Conservation (phyloP, 106 monocot species). For the Allium fistulosum region DNA sequence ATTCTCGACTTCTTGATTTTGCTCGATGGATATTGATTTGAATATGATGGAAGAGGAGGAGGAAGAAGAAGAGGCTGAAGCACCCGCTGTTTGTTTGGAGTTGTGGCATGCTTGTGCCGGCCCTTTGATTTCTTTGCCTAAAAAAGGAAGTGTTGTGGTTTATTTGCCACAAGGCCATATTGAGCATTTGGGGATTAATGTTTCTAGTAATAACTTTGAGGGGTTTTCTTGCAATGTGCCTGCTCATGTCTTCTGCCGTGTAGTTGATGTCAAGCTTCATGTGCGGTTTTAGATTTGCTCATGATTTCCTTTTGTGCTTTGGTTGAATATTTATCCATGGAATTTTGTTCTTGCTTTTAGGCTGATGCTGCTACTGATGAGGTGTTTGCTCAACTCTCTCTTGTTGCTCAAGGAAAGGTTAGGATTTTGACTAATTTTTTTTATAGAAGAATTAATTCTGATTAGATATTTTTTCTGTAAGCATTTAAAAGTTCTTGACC, state of each 20-base stretch:
- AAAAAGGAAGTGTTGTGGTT: constrained; percentile 71
- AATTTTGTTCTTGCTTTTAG: constrained; percentile 26
- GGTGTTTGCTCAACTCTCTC: constrained; percentile 69
- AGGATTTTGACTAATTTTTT: not conserved
- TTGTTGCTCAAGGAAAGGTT: constrained; percentile 62
- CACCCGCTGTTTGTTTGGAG: constrained; percentile 62
- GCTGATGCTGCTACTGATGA: constrained; percentile 80
- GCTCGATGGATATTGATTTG: constrained; percentile 67
- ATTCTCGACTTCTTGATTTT: not conserved
- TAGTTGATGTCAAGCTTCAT: constrained; percentile 74
- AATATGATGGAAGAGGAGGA: constrained; percentile 55
- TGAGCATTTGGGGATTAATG: constrained; percentile 30
- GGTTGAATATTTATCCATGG: not conserved
- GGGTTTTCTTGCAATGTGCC: constrained; percentile 14
- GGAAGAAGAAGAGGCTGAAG: not conserved
- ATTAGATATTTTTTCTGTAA: too few species aligned
- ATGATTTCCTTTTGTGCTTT: not conserved
- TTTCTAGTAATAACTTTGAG: not conserved
- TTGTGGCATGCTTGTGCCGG: constrained; percentile 98
- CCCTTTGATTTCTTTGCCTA: constrained; percentile 60
- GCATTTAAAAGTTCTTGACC: too few species aligned
- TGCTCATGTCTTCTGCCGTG: constrained; percentile 77
- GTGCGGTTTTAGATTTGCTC: constrained; percentile 12
- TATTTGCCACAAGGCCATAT: constrained; percentile 94
- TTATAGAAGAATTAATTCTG: not conserved